A percentile compares a stretch with the other conserved stretches of the same genome.
Evolutionary conservation across 2,329 filamentous ascomycete species (phyloP).

Genomic region (Pseudogymnoascus sp.): DNA sequence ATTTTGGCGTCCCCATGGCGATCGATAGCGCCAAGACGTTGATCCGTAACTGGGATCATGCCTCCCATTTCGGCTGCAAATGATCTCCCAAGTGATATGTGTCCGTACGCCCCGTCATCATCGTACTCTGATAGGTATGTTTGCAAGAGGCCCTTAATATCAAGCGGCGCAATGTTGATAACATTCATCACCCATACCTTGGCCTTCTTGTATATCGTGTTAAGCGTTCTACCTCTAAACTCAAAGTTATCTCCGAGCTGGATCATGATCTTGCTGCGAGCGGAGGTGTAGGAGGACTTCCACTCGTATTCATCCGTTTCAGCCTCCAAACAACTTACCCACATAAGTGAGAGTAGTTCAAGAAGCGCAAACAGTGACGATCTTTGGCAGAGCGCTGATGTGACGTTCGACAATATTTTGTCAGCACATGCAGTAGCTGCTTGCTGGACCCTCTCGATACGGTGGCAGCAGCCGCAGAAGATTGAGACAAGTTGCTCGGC

Average conservation of each 20-base stretch:
- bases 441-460: constrained; percentile 83
- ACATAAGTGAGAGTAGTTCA: constrained; percentile 89
- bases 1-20: constrained; percentile 64
- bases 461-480: constrained; percentile 85
- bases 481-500: constrained; percentile 79
- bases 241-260: constrained; percentile 91
- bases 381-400: constrained; percentile 83
- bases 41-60: constrained; percentile 76
- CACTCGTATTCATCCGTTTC: constrained; percentile 93
- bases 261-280: constrained; percentile 69
- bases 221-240: constrained; percentile 72
- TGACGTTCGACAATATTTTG: constrained; percentile 74
- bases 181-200: constrained; percentile 73
- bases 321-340: constrained; percentile 85
- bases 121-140: constrained; percentile 94
- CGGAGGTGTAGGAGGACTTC: constrained; percentile 70
- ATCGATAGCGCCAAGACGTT: constrained; percentile 76
- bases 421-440: constrained; percentile 79
- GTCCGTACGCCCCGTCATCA: constrained; percentile 82
- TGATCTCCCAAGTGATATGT: constrained; percentile 84
- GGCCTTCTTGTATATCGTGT: constrained; percentile 68
- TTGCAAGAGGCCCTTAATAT: constrained; percentile 90
- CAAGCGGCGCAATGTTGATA: constrained; percentile 78
- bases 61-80: constrained; percentile 92
- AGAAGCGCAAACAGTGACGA: constrained; percentile 86